phyloP scores from a whole-genome alignment of 2,329 filamentous ascomycete species.

The Ophiostoma quercus region DNA sequence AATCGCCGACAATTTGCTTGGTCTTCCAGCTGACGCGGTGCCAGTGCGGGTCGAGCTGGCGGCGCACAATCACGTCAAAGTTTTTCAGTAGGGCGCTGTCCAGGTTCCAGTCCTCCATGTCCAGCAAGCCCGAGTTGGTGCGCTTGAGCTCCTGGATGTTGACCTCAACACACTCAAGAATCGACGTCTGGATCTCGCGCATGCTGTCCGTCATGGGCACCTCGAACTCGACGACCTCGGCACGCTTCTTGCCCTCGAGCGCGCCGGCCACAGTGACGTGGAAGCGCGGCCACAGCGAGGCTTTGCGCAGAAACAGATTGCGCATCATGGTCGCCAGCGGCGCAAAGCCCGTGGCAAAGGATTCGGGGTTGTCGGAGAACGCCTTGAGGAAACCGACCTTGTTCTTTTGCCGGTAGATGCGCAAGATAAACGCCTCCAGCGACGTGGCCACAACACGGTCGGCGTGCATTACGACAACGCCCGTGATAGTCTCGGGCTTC shows the following conservation, averaged over 20 bases:
- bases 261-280: constrained; percentile 85
- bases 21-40: constrained; percentile 94
- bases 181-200: constrained; percentile 86
- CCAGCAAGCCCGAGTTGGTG: constrained; percentile 70
- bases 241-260: constrained; percentile 84
- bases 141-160: constrained; percentile 93
- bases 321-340: constrained; percentile 86
- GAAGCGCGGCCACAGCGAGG: constrained; percentile 87
- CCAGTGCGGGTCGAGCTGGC: constrained; percentile 94
- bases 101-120: constrained; percentile 95
- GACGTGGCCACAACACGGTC: constrained; percentile 83
- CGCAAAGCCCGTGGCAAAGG: constrained; percentile 81
- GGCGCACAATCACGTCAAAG: constrained; percentile 81
- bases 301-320: constrained; percentile 83
- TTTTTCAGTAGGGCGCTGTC: constrained; percentile 89
- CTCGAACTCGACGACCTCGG: constrained; percentile 94
- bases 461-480: constrained; percentile 80
- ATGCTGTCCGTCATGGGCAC: constrained; percentile 94
- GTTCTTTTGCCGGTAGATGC: constrained; percentile 92
- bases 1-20: constrained; percentile 84
- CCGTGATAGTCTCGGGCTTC: constrained; percentile 78
- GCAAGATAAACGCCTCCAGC: constrained; percentile 87
- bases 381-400: constrained; percentile 91
- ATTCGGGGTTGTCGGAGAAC: constrained; percentile 88
- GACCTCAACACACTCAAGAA: constrained; percentile 92